Conservation (phyloP, 371 early-diverging fungal species). For the Haplosporangium sp. region DNA sequence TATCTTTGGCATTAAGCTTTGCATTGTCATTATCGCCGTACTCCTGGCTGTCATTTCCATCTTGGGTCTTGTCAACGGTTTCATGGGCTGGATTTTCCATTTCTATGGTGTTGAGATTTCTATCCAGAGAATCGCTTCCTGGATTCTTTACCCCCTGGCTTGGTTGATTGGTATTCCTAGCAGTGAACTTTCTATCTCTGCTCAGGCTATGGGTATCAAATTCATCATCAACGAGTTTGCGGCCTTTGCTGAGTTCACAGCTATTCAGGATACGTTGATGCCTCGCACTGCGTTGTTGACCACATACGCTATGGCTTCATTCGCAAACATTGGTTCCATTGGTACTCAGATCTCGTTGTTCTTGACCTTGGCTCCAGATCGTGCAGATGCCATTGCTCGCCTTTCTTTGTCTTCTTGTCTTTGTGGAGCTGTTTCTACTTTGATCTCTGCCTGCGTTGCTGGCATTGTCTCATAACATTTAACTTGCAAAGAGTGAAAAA, state of each 20-base stretch:
- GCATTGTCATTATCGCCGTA: slow-evolving; percentile 80
- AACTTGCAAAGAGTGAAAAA: background rate
- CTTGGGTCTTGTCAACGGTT: slow-evolving; percentile 74
- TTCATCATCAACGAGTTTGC: slow-evolving; percentile 93
- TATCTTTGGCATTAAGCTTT: slow-evolving; percentile 83
- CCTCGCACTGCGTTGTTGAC: slow-evolving; percentile 66
- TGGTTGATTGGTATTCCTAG: slow-evolving; percentile 87
- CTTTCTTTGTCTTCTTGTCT: slow-evolving; percentile 86
- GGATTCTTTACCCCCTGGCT: slow-evolving; percentile 82
- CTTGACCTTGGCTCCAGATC: slow-evolving; percentile 85
- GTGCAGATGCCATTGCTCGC: slow-evolving; percentile 80
- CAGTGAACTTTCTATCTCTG: slow-evolving; percentile 70
- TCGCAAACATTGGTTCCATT: slow-evolving; percentile 89
- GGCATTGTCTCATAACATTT: slow-evolving; percentile 72
- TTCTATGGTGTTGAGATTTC: slow-evolving; percentile 79
- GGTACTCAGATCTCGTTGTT: slow-evolving; percentile 90
- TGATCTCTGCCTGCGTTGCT: slow-evolving; percentile 88
- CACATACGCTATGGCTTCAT: slow-evolving; percentile 89
- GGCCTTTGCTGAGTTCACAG: slow-evolving; percentile 73
- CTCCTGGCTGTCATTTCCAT: slow-evolving; percentile 83
- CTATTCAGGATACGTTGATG: slow-evolving; percentile 49
- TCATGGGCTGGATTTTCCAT: slow-evolving; percentile 81
- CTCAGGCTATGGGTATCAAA: slow-evolving; percentile 87
- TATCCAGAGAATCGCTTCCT: slow-evolving; percentile 79
- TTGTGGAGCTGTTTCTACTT: slow-evolving; percentile 85